Evolutionary conservation across 306 rosid species (phyloP), one percentile per base, ranked within the genome.

Genomic region (Abrus precatorius): DNA sequence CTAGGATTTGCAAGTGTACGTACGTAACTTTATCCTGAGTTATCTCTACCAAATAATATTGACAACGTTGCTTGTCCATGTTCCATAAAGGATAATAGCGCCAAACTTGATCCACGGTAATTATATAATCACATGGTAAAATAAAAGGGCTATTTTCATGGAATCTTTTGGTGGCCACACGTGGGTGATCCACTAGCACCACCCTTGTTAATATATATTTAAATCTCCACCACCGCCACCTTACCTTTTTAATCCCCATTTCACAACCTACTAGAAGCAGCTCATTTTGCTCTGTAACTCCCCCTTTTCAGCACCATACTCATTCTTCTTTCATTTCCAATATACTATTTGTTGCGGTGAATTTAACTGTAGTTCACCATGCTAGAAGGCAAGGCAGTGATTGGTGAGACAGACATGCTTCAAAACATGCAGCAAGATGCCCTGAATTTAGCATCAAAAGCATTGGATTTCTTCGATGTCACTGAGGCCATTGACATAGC

Each of bases 361-460:
- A 69, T 50, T 27, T 38, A 2, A 6, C 56, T 38, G 33, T 49
- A 41, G 49, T 38, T 69, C 68, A 80, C 65, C 88, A 91, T 92
- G 97, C 71, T 91, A 10, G 92, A 92, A 79, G 97, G 95, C 3
- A 89, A 91, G 84, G 93, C 93, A 72, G 85, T 90, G 38, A 77
- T 91, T 36, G 93, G 87, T n/a, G 95, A 91, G 80, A 89, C 93
- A 5, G 97, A 92, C 45, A 92, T 92, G 97, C 79, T 87, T 61
- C 89, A 86, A 62, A 83, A 79, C 30, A 88, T 91, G 94, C 92
- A 91, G 82, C 92, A 86, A 55, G 85, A 86, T 65, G 97, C 95
- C 10, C 83, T 91, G 13, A 74, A 78, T 47, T 83, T 89, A 11
- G 90, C 95, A 10, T 85, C 95, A 5, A 91, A 91, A 75, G 97